Percentiles rank a stretch among this genome's conserved stretches.
Conservation (phyloP, 1,284 basidiomycete species). For the Pholiota adiposa region DNA sequence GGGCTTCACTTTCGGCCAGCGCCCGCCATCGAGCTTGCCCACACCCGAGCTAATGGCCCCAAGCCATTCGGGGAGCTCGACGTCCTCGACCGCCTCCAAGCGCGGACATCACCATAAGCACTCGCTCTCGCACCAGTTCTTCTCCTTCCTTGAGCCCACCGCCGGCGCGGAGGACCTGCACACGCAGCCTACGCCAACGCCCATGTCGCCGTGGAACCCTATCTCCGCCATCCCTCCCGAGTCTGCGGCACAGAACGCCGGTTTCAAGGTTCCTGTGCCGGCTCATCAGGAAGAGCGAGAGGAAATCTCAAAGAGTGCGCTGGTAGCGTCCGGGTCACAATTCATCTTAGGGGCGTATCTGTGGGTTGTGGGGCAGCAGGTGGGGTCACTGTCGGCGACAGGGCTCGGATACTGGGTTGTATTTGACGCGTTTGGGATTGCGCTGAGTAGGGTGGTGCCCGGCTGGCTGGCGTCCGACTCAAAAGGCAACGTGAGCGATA, state of each 20-base stretch:
- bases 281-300: conserved; percentile 13
- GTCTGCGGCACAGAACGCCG: conserved; percentile 14
- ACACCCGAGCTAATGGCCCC: conserved; percentile 29
- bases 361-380: conserved; percentile 93
- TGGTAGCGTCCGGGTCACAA: conserved; percentile 68
- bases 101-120: conserved; percentile 92
- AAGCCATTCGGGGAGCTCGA: conserved; percentile 22
- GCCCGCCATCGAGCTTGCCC: conserved; percentile 37
- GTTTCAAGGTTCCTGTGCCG: conserved; percentile 14
- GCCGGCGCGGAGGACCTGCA: conserved; percentile 37
- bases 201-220: conserved; percentile 59
- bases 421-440: conserved; percentile 88
- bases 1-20: conserved; percentile 69
- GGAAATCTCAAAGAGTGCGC: conserved; percentile 53
- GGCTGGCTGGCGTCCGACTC: conserved; percentile 32
- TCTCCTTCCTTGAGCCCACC: conserved; percentile 81
- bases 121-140: conserved; percentile 93
- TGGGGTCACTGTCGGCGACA: conserved; percentile 86
- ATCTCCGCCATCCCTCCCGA: conserved; percentile 26
- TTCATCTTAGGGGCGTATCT: conserved; percentile 70
- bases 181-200: conserved; percentile 53
- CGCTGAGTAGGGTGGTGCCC: conserved; percentile 57
- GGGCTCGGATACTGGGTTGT: conserved; percentile 96
- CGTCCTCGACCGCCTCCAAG: conserved; percentile 43
- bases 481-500: conserved; percentile 15